Evolutionary conservation across 805 yeast genomes (phyloP), one percentile per base, ranked within the genome.

Genomic region (Candida tallmaniae): DNA sequence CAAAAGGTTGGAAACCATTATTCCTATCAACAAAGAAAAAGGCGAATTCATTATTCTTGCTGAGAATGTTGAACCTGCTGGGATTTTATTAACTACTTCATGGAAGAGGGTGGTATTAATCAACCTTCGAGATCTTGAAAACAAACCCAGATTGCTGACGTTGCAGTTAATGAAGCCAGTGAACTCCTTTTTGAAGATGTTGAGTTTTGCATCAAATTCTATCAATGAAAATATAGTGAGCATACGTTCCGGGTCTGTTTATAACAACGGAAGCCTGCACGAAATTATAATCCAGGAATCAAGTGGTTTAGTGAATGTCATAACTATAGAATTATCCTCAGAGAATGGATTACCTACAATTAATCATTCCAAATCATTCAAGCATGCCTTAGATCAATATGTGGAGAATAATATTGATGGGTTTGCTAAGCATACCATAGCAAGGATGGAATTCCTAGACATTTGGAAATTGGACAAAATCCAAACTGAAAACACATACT

Each of bases 31-130:
- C 36, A 26, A 44, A 10, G 45, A 35, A 3, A 55, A 46, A 32
- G 63, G 64, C n/a, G 97, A 89, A 51, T 51, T 54, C 20, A 62
- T 87, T 12, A 73, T 77, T 1, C 47, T 67, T 24, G 70, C 81
- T 1, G 74, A 76, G 35, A 73, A 73, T 40, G 68, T 81, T 8
- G 86, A 79, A 43, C 89, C 93, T 0, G 76, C 83, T 1, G 96
- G 96, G 2, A 64, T 86, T 4, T 65, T 81, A 0, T 50, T 82
- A 6, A 74, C 87, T 6, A 86, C 96, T 0, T 74, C 83, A 3
- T 62, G 73, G 41, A 86, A 86, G 16, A 66, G 89, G 40, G 74
- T 81, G 27, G 53, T 80, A 5, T 62, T 84, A 27, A 50, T 86
- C 2, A 65, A 80, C 0, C 60, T 88, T 21, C 73, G 82, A 41